Conservation (phyloP, 495 filamentous ascomycete genomes). For the Aspergillus affinis region DNA sequence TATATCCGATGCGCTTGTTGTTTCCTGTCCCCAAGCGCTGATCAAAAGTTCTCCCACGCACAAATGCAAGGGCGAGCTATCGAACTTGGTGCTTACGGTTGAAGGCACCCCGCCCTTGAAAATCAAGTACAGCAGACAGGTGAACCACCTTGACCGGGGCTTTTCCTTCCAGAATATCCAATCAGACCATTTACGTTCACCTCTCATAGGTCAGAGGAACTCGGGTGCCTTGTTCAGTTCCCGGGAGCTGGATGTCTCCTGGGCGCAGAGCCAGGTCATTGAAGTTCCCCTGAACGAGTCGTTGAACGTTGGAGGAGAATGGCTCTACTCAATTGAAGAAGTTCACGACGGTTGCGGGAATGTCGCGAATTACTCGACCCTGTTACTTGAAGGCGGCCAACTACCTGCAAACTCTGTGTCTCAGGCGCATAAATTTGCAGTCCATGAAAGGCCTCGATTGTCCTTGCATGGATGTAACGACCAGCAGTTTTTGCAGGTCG, state of each 20-base stretch:
- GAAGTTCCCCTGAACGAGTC: conserved; percentile 85
- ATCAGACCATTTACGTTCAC: conserved; percentile 80
- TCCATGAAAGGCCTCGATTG: conserved; percentile 80
- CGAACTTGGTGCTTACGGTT: conserved; percentile 76
- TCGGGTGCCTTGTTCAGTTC: conserved; percentile 55
- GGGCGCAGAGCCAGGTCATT: conserved; percentile 75
- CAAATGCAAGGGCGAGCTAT: conserved; percentile 81
- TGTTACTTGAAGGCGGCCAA: conserved; percentile 58
- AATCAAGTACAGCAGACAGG: conserved; percentile 82
- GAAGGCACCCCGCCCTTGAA: conserved; percentile 89
- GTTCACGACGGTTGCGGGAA: conserved; percentile 91
- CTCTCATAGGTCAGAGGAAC: conserved; percentile 57
- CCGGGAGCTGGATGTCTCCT: conserved; percentile 61
- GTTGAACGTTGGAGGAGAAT: conserved; percentile 69
- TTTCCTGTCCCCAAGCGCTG: conserved; percentile 74
- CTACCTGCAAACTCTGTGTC: conserved; percentile 53
- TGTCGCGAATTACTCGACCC: conserved; percentile 70
- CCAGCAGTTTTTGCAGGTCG: conserved; percentile 75
- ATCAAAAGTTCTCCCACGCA: conserved; percentile 63
- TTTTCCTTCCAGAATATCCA: conserved; percentile 88
- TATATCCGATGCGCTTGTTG: conserved; percentile 73
- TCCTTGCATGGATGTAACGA: conserved; percentile 72
- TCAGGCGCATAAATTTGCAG: conserved; percentile 77
- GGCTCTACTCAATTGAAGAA: conserved; percentile 88
- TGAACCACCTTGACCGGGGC: conserved; percentile 72